These are phyloP conservation scores for Cenococcum geophilum DNA, from an alignment of 495 filamentous ascomycete genomes.

Conservation along the genomic window DNA sequence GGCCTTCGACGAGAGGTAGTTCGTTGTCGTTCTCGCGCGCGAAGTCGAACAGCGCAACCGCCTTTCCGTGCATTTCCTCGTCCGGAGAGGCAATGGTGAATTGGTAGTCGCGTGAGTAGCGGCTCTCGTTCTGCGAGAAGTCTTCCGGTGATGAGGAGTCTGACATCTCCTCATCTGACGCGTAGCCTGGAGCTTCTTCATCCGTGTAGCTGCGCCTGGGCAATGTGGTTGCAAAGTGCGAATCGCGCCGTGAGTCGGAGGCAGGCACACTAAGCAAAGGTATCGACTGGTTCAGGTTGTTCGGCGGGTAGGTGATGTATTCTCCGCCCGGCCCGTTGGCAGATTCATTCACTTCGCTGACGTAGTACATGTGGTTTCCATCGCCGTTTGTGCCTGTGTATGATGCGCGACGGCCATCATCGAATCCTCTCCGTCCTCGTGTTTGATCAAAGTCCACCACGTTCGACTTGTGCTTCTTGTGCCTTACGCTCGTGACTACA, in stretches of 20 bases:
- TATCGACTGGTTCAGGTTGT: constrained; percentile 33
- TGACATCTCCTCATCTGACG: constrained; percentile 33
- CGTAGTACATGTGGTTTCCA: constrained; percentile 71
- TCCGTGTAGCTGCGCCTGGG: constrained; percentile 54
- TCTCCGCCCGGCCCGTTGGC: constrained; percentile 71
- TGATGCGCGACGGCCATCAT: constrained; percentile 50
- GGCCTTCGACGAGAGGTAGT: constrained; percentile 84
- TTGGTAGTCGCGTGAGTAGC: constrained; percentile 83
- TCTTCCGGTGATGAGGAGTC: constrained; percentile 42
- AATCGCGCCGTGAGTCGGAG: constrained; percentile 38
- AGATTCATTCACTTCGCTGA: constrained; percentile 58
- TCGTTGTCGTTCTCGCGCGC: constrained; percentile 94
- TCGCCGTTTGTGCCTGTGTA: constrained; percentile 64
- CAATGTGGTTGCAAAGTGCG: constrained; percentile 45
- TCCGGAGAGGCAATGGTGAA: constrained; percentile 93
- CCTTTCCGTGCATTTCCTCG: constrained; percentile 96
- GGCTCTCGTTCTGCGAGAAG: constrained; percentile 50
- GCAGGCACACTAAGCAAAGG: constrained; percentile 50
- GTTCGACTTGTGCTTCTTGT: constrained; percentile 78
- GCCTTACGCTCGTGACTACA: constrained; percentile 65
- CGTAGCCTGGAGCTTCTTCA: constrained; percentile 37
- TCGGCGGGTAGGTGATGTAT: constrained; percentile 68
- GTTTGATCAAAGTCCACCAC: constrained; percentile 43
- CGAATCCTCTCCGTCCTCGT: constrained; percentile 41
- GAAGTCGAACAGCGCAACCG: constrained; percentile 93